phyloP scores from a whole-genome alignment of 495 filamentous ascomycete genomes.

The Aspergillus asperescens region DNA sequence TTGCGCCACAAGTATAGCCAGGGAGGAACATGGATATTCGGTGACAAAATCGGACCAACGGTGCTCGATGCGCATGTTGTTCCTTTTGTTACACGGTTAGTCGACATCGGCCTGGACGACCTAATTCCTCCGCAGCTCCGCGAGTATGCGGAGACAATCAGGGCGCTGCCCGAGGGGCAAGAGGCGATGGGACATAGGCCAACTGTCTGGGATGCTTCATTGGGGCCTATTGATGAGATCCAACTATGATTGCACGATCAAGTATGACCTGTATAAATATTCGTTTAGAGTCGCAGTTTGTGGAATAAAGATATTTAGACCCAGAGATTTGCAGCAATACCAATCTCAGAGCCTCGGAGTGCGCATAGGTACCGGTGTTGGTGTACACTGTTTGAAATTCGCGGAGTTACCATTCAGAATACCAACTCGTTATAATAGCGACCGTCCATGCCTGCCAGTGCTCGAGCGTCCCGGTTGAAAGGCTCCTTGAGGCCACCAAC shows the following conservation, averaged over 20 bases:
- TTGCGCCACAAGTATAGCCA: neutral
- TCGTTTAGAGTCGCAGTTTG: too few relatives aligned
- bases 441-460: slow-evolving; percentile 46
- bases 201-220: slow-evolving; percentile 9
- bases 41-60: slow-evolving; percentile 9
- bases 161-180: slow-evolving; percentile 2
- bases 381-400: too few relatives aligned
- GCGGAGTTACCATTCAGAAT: neutral
- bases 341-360: neutral
- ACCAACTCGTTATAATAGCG: slow-evolving; percentile 40
- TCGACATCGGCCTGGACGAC: slow-evolving; percentile 7
- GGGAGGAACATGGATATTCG: slow-evolving; percentile 13
- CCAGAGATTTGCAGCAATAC: too few relatives aligned
- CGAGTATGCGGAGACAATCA: slow-evolving; percentile 7
- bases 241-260: neutral
- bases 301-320: too few relatives aligned
- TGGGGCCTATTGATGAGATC: slow-evolving; percentile 10
- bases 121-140: slow-evolving; percentile 7
- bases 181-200: slow-evolving; percentile 7
- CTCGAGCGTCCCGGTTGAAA: slow-evolving; percentile 46
- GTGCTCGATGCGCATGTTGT: slow-evolving; percentile 14
- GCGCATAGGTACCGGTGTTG: too few relatives aligned
- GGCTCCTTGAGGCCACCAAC: slow-evolving; percentile 42
- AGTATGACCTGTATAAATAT: neutral
- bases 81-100: slow-evolving; percentile 7